Conservation (phyloP, 1,284 basidiomycete species). For the Stereum hirsutum region DNA sequence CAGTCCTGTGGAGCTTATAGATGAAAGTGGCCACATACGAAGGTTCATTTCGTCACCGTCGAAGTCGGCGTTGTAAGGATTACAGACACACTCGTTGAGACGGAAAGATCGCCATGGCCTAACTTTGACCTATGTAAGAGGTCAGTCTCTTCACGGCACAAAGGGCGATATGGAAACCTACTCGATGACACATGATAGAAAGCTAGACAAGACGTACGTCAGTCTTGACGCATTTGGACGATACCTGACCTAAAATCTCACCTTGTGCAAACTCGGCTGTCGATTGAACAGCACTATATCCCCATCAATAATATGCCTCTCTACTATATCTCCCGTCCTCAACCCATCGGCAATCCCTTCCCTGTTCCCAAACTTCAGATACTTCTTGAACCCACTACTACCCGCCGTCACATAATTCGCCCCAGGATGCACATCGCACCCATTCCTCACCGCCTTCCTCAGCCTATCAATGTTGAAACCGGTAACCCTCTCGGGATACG, state of each 20-base stretch:
- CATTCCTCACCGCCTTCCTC: conserved; percentile 79
- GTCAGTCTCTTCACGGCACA: neutral
- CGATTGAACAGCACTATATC: conserved; percentile 99
- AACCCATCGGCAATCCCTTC: conserved; percentile 70
- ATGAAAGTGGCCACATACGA: conserved; percentile 43
- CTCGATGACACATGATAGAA: conserved; percentile 98
- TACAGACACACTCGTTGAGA: conserved; percentile 98
- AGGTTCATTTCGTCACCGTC: conserved; percentile 99
- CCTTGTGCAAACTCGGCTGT: conserved; percentile 96
- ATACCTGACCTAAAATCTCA: conserved; percentile 19
- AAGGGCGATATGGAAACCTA: conserved; percentile 18
- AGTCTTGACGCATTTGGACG: neutral
- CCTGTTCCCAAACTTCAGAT: conserved; percentile 75
- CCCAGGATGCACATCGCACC: conserved; percentile 88
- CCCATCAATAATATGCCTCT: conserved; percentile 92
- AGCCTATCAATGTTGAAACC: conserved; percentile 83
- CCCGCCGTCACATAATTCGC: conserved; percentile 90
- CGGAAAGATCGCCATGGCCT: conserved; percentile 97
- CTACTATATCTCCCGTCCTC: conserved; percentile 82
- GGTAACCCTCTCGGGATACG: conserved; percentile 95
- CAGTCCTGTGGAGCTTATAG: neutral
- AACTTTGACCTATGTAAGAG: conserved; percentile 62
- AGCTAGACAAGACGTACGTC: conserved; percentile 44
- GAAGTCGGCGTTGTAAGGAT: conserved; percentile 99
- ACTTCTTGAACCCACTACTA: conserved; percentile 77